Conservation (phyloP, 352 stramenopile species). For the Phytophthora fragariae region DNA sequence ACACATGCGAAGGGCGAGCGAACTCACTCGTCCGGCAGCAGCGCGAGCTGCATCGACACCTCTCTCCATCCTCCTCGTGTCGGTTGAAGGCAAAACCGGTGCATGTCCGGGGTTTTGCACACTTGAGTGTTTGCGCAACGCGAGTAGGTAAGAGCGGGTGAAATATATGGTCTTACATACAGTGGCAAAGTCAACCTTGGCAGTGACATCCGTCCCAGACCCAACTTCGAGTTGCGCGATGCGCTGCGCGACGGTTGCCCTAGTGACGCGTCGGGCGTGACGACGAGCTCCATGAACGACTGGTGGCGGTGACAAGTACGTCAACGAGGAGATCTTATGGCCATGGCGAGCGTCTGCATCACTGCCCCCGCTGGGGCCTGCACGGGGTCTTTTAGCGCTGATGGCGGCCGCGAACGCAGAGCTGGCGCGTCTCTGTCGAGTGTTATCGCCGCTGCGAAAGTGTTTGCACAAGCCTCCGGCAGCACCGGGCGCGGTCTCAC, state of each 20-base stretch:
- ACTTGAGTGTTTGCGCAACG: constrained; percentile 16
- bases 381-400: background rate
- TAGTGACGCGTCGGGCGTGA: constrained; percentile 5
- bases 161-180: constrained; percentile 2
- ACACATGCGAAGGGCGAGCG: background rate
- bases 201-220: constrained; percentile 2
- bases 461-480: constrained; percentile 23
- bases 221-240: background rate
- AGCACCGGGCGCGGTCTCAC: background rate
- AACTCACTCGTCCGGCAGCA: constrained; percentile 56
- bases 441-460: constrained; percentile 13
- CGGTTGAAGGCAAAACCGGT: background rate
- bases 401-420: background rate
- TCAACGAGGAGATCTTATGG: background rate
- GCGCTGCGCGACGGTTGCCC: background rate
- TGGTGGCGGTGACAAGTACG: constrained; percentile 3
- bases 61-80: constrained; percentile 1
- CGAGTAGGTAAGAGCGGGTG: background rate
- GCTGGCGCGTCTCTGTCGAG: constrained; percentile 4
- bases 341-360: background rate
- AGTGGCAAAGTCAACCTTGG: background rate
- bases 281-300: constrained; percentile 10
- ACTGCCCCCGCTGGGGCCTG: background rate
- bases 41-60: constrained; percentile 54
- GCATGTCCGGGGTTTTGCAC: background rate